Evolutionary conservation across 2,329 filamentous ascomycete genomes (phyloP).

Genomic region (Lachnellula suecica): DNA sequence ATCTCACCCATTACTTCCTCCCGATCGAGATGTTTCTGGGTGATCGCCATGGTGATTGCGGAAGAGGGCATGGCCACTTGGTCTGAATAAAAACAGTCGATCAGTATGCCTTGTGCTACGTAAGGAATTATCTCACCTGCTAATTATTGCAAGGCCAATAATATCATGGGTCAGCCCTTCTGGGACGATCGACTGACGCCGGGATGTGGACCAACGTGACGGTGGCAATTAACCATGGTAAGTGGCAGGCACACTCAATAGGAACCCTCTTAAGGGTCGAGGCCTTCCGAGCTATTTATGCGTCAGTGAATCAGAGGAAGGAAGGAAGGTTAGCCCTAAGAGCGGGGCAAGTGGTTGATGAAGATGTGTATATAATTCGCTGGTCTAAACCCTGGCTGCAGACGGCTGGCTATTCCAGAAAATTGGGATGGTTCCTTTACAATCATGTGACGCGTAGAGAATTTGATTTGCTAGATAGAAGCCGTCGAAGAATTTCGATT

Average conservation of each 20-base stretch:
- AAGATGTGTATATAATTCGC: background rate
- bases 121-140: background rate
- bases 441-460: background rate
- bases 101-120: background rate
- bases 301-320: constrained; percentile 1
- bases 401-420: background rate
- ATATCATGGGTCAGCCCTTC: background rate
- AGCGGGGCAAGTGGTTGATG: background rate
- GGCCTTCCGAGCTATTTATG: constrained; percentile 6
- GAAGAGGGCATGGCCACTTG: background rate
- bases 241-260: constrained; percentile 1
- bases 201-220: background rate
- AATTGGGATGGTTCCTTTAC: background rate
- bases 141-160: background rate
- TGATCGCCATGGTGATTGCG: background rate
- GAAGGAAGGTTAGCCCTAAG: background rate
- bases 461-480: background rate
- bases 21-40: background rate
- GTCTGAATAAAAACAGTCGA: background rate
- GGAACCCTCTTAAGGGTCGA: background rate
- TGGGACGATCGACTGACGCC: background rate
- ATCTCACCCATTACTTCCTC: background rate
- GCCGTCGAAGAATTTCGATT: background rate
- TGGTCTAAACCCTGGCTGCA: constrained; percentile 1
- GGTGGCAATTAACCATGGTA: background rate